These are phyloP conservation scores for Penicillium sp. DNA, from an alignment of 2,329 filamentous ascomycete species.

Conservation along the genomic window DNA sequence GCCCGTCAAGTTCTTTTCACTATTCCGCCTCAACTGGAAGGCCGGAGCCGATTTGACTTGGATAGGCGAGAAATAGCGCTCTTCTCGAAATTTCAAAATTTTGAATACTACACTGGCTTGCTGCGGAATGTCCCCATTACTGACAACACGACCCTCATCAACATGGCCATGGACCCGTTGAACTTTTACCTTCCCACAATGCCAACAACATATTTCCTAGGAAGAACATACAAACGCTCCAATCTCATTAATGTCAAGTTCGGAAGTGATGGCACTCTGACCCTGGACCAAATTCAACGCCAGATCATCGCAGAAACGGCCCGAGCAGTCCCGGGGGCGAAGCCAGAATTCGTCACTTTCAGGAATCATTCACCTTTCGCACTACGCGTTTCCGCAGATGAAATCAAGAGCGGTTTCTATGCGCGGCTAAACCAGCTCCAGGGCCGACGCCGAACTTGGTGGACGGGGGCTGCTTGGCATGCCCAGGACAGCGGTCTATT, in stretches of 20 bases:
- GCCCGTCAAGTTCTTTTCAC: conserved; percentile 43
- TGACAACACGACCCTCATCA: not conserved
- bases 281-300: not conserved
- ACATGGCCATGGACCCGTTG: not conserved
- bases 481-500: conserved; percentile 9
- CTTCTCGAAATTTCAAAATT: conserved; percentile 37
- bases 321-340: not conserved
- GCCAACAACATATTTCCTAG: not conserved
- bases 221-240: not conserved
- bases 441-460: conserved; percentile 42
- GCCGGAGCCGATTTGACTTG: conserved; percentile 38
- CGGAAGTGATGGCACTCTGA: not conserved
- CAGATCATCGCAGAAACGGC: not conserved
- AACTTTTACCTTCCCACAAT: conserved; percentile 1
- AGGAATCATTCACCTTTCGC: conserved; percentile 33
- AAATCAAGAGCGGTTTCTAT: conserved; percentile 41
- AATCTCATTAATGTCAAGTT: conserved; percentile 1
- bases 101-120: conserved; percentile 35
- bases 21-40: conserved; percentile 39
- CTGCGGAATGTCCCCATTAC: conserved; percentile 13
- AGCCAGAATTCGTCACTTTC: conserved; percentile 1
- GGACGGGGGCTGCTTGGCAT: conserved; percentile 41
- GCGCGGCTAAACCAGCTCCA: conserved; percentile 41
- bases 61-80: conserved; percentile 30
- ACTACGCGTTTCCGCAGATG: conserved; percentile 29